phyloP scores from a whole-genome alignment of 2,329 filamentous ascomycete genomes.

The Alternaria novae-zelandiae region DNA sequence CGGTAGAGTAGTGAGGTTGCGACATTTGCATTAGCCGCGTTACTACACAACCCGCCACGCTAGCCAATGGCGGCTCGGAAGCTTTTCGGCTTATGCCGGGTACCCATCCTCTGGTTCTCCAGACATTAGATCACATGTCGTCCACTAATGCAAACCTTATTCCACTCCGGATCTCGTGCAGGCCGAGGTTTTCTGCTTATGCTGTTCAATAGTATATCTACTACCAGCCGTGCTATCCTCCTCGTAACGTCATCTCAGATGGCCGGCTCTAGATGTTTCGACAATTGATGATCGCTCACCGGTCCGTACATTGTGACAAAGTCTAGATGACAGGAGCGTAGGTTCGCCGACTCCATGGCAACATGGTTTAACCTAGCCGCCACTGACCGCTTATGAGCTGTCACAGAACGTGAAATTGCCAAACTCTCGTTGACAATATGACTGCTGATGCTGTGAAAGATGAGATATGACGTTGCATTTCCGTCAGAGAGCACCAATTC shows the following conservation, averaged over 20 bases:
- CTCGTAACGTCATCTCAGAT: neutral
- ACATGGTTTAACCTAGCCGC: neutral
- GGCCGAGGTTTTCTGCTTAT: neutral
- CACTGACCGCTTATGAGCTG: neutral
- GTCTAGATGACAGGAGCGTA: neutral
- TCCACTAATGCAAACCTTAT: slow-evolving; percentile 10
- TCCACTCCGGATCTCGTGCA: neutral
- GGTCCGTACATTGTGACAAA: neutral
- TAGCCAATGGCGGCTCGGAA: slow-evolving; percentile 3
- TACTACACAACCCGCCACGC: neutral
- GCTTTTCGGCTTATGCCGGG: slow-evolving; percentile 5
- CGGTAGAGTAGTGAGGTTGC: neutral
- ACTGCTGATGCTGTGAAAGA: neutral
- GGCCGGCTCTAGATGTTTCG: neutral
- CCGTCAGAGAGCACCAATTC: neutral
- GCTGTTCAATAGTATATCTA: neutral
- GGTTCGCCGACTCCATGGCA: neutral
- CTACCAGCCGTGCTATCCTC: neutral
- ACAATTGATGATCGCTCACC: neutral
- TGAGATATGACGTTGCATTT: neutral
- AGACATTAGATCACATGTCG: neutral
- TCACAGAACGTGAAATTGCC: neutral
- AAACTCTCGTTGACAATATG: neutral
- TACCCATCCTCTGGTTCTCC: neutral
- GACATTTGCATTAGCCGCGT: slow-evolving; percentile 6